Evolutionary conservation across 805 yeast species (phyloP).

Genomic region (Candida ficus): DNA sequence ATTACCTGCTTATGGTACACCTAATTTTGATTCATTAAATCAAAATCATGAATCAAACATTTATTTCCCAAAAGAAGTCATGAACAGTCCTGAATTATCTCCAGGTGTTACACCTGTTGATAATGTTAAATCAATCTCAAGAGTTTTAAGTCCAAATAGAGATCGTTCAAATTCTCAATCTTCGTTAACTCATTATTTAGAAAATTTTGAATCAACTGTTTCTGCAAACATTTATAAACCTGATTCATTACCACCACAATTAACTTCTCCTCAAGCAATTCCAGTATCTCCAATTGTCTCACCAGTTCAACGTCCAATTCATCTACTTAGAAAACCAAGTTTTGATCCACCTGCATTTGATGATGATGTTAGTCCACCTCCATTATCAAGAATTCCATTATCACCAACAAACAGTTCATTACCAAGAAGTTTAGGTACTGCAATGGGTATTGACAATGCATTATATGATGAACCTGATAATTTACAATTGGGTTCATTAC

Average conservation of each 20-base stretch:
- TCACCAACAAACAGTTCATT: not conserved
- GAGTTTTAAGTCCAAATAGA: constrained; percentile 23
- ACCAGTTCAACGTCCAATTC: constrained; percentile 47
- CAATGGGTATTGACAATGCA: constrained; percentile 3
- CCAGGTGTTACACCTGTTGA: constrained; percentile 50
- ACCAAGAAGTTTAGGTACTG: not conserved
- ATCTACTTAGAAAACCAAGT: constrained; percentile 48
- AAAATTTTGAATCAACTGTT: constrained; percentile 28
- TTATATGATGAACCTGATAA: not conserved
- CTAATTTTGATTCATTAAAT: constrained; percentile 3
- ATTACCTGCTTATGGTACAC: constrained; percentile 61
- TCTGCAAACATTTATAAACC: constrained; percentile 55
- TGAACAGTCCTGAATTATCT: constrained; percentile 21
- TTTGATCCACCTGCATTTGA: constrained; percentile 62
- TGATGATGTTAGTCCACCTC: constrained; percentile 36
- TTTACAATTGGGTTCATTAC: not conserved
- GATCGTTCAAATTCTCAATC: constrained; percentile 28
- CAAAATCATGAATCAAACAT: constrained; percentile 31
- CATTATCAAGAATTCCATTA: constrained; percentile 10
- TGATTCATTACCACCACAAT: constrained; percentile 35
- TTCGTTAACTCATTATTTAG: constrained; percentile 28
- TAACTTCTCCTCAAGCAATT: constrained; percentile 60
- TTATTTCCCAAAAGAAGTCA: constrained; percentile 30
- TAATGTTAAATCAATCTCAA: constrained; percentile 16
- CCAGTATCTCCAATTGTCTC: constrained; percentile 51